Base-by-base conservation (phyloP, 345 rosid species). In the Dimocarpus longan region DNA sequence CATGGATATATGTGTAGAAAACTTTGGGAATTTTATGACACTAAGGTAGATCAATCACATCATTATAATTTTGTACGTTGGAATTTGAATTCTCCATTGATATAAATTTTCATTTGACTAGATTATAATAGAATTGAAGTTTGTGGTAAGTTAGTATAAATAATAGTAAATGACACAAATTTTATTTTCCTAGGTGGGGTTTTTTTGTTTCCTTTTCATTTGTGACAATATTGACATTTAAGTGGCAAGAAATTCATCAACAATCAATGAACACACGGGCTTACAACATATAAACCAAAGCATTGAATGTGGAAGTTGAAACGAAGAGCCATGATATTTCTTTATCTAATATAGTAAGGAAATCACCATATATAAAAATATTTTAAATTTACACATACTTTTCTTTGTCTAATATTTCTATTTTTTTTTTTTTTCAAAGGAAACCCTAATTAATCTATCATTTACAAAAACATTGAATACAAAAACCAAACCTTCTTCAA, bases 401-500 rank as follows among this genome's bases (percentile, higher is more conserved):
- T 24, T 42, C 22, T 26, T 68, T 69, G 37, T 39, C 66, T 76
- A 68, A 68, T 52, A 76, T 37, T n/a, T 67, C 48, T 50, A 66
- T 70, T 1, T 70, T 6, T 24, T 16, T 15, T 16, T 50, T 12
- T 1, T 50, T 12, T 1, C 1, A 46, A 46, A 50, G 13, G 13
- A 52, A 15, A 46, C n/a, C 66, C 71, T 59, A 44, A 28, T 59
- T 16, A 48, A 71, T 66, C 46, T 66, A 52, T 73, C 68, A 79
- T 79, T 73, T 79, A 66, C 73, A 79, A 68, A 56, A 78, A 22
- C 10, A 44, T 54, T 52, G 24, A 73, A 32, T 32, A 60, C 8
- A 13, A 57, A 62, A 21, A 42, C 4, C 40, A 66, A 37, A 40
- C 54, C 69, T 52, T 21, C 39, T 7, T 40, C 24, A 64, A 11